Base-by-base conservation (phyloP, 1,139 yeast species). In the Pichia sorboxylosa region DNA sequence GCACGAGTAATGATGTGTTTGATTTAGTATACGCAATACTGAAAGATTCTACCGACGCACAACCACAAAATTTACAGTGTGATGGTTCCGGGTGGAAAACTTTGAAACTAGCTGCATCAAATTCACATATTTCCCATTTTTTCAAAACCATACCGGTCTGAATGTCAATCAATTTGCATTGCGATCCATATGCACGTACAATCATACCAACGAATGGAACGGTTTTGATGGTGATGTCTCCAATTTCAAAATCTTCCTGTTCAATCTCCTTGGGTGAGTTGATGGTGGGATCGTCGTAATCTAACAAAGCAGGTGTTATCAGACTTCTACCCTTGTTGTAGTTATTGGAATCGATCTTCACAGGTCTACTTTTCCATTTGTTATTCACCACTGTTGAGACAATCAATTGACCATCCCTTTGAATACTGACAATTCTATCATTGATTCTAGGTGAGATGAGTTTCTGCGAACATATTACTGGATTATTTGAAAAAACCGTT, bases 61-160 rank as follows among this genome's bases (percentile, higher is more conserved):
- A 79, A 2, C 95, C 95, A 60, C 95, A 84, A 53, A 84, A 84
- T 37, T 80, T 67, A 55, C 95, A 84, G 57, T 84, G 94, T 0
- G 84, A 76, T 3, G 94, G 93, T 44, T 76, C 84, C 31, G 79
- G 77, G 51, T 83, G 94, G 38, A 83, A 73, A 0, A 79, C 90
- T 37, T 66, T 61, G 39, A 83, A 65, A 0, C 78, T 54, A 2
- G 67, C 67, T 2, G 72, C 69, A 45, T 72, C 73, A 57, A 74
- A 77, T 30, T 69, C 68, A 1, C 80, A 83, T 30, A 83, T 67
- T 28, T 63, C 53, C 54, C 66, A 73, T 49, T 53, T 66, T 49
- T 61, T 71, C 50, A 64, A 69, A 40, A 58, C 63, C 35, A 74
- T 72, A 4, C 94, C 94, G 0, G 85, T 73, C 48, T 77, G 85